A percentile compares a stretch with the other conserved stretches of the same genome.
Conservation (phyloP, 345 rosid species). For the Salix brachista region DNA sequence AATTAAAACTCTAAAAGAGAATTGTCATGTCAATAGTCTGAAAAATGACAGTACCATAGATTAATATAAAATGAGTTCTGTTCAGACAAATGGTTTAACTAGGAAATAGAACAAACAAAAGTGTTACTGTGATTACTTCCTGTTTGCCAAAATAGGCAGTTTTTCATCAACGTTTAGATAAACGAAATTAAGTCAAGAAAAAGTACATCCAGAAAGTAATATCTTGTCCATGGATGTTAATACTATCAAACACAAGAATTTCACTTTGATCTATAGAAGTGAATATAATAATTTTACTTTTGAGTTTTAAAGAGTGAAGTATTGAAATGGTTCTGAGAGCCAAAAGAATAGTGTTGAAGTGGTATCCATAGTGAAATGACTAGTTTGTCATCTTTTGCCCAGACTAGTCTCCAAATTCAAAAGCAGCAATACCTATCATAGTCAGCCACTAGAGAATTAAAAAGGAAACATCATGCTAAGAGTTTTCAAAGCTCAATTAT, state of each 20-base stretch:
- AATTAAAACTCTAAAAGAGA: constrained; percentile 8
- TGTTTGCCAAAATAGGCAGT: not conserved
- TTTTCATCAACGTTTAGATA: not conserved
- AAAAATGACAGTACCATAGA: not conserved
- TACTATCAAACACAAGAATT: not conserved
- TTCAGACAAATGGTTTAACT: not conserved
- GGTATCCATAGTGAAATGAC: not conserved
- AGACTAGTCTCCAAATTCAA: not conserved
- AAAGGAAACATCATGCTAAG: not conserved
- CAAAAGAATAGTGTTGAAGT: not conserved
- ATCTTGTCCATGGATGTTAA: not conserved
- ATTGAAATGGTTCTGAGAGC: not conserved
- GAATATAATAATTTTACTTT: not conserved
- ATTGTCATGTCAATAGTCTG: not conserved
- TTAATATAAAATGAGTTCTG: not conserved
- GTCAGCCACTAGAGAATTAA: not conserved
- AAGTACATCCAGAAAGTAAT: not conserved
- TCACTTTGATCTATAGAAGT: not conserved
- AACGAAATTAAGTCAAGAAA: not conserved
- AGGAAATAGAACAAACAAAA: not conserved
- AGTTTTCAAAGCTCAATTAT: not conserved
- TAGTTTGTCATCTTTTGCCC: not conserved
- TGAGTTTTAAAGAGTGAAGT: not conserved
- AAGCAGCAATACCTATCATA: not conserved
- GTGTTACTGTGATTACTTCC: not conserved